Conservation (phyloP, 108 stramenopile genomes). For the Pseudonitzschia pungens region DNA sequence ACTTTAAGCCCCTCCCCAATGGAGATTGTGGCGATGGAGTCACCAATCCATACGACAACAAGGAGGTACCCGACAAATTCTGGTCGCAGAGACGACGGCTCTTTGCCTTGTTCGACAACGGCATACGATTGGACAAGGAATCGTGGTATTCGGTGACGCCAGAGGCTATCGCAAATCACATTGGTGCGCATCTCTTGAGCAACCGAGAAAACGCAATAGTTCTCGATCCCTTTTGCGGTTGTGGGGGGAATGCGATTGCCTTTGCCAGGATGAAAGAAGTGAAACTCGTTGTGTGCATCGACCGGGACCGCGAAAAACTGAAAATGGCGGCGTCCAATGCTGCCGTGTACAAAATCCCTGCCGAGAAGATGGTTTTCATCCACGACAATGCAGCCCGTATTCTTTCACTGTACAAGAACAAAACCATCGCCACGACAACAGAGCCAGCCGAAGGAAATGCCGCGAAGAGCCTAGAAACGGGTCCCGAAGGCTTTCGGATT, state of each 20-base stretch:
- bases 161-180: constrained; percentile 76
- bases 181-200: constrained; percentile 36
- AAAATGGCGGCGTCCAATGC: constrained; percentile 76
- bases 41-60: constrained; percentile 67
- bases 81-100: constrained; percentile 82
- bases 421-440: constrained; percentile 8
- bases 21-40: constrained; percentile 79
- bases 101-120: constrained; percentile 73
- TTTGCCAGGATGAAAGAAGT: constrained; percentile 52
- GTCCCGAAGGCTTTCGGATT: constrained; percentile 32
- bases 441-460: neutral
- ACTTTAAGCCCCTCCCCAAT: constrained; percentile 44
- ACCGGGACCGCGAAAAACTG: constrained; percentile 58
- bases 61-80: constrained; percentile 71
- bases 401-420: constrained; percentile 42
- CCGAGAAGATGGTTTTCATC: constrained; percentile 61
- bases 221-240: constrained; percentile 83
- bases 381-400: constrained; percentile 61
- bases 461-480: neutral
- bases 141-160: constrained; percentile 84
- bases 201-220: constrained; percentile 48
- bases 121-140: constrained; percentile 75
- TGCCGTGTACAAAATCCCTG: constrained; percentile 52
- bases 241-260: constrained; percentile 84
- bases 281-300: constrained; percentile 59